Evolutionary conservation across 306 rosid genomes (phyloP), one percentile per base, ranked within the genome.

Genomic region (Prunus mira): DNA sequence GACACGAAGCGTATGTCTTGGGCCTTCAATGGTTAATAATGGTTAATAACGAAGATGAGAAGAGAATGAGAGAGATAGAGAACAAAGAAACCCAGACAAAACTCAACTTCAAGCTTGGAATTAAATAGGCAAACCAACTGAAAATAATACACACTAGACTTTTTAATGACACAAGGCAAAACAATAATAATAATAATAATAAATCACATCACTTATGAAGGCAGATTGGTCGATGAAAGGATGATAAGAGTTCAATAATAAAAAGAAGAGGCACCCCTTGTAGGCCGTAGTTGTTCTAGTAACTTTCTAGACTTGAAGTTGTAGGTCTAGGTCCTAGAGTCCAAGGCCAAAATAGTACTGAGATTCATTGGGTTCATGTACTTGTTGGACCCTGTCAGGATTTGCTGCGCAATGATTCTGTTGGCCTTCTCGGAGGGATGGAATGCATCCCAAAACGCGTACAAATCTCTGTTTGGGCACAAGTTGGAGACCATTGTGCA

Each of bases 301-400:
- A 8, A 19, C 24, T n/a, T 56, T 38, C 9, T 38, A 38, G 41
- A 34, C 41, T 34, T 34, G 9, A 34, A 6, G 41, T 34, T 2
- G 10, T n/a, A 46, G 47, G 15, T 28, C 32, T 72, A 86, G 52
- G 60, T 74, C 64, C 30, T 79, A 9, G 86, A 79, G 73, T 93
- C 98, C 67, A 91, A 30, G 57, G 86, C 90, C 90, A 91, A 79
- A 50, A 88, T 89, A 18, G 91, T 81, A 84, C 71, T 79, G 82
- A 93, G 98, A 56, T 93, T 93, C 93, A 91, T 91, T 12, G 98
- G 98, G 69, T 85, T 79, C 98, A 93, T 93, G 75, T 86, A 86
- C 58, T 84, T 70, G 22, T 54, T 51, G 19, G 87, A 65, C 46
- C 97, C 98, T 7, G 81, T 78, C 6, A 93, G 41, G 54, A 93